Base-by-base conservation (phyloP, 768 basidiomycete species). In the Auriculariales sp. region DNA sequence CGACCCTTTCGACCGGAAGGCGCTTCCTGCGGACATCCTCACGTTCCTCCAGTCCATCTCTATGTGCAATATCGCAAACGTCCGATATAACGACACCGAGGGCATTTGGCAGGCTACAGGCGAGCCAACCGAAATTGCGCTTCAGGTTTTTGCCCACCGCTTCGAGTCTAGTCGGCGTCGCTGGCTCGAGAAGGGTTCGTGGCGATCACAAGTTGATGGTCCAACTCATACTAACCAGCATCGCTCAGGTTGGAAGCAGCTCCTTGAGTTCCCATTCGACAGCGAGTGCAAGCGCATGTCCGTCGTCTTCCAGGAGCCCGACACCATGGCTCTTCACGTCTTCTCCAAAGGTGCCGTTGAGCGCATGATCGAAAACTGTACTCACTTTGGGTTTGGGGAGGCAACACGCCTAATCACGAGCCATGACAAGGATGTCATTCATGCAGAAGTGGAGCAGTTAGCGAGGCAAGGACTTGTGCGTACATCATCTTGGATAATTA, bases 91-190 rank as follows among this genome's bases (percentile, higher is more conserved):
- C 73, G 59, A 55, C 69, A 61, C 52, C 66, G 56, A 44, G 64
- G 62, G 52, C 67, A 63, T 6, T 19, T 44, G 27, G 22, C 39
- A 24, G 57, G 71, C 72, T 9, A 71, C 68, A 35, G 75, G 75
- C 22, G 75, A 76, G 53, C 73, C 75, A 2, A 76, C 75, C 2
- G 74, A 77, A 55, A 68, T 75, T 44, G 74, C 74, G 3, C 66
- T 77, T 3, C 74, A 75, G 55, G 73, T 75, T 19, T 73, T 75
- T 49, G 73, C 74, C 1, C 67, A 68, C 46, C 73, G 71, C 51
- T 64, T 75, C 39, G 67, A 68, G 2, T 65, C 69, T 36, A 73
- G 74, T 6, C 61, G 64, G 17, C 39, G 39, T 4, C 39, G 19
- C 14, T 44, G 39, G 39, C 39, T 44, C 6, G 27, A 44, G 9